Percentiles rank a stretch among this genome's conserved stretches.
These are phyloP conservation scores for Teratosphaeria viscida DNA, from an alignment of 2,329 filamentous ascomycete genomes.

Conservation along the genomic window DNA sequence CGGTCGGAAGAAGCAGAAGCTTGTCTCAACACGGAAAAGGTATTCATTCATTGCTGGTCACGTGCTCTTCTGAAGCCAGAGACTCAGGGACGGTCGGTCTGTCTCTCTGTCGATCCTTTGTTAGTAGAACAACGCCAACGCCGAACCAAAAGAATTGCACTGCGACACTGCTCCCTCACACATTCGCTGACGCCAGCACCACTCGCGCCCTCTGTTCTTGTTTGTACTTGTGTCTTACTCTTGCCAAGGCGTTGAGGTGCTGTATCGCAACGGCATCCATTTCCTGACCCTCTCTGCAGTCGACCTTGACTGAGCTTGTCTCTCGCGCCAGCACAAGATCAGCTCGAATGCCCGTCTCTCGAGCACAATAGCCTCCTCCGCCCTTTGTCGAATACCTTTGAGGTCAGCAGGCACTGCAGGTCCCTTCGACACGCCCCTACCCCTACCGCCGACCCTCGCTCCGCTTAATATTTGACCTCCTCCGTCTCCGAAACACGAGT, in stretches of 20 bases:
- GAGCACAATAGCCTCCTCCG: background rate
- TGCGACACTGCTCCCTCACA: background rate
- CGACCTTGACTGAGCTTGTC: background rate
- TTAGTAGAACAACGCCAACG: background rate
- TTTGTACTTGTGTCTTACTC: background rate
- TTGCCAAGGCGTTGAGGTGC: background rate
- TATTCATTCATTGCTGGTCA: background rate
- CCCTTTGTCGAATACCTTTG: conserved; percentile 50
- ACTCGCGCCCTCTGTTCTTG: background rate
- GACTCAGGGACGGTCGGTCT: background rate
- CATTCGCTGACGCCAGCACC: background rate
- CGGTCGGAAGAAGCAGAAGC: background rate
- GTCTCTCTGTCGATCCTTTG: background rate
- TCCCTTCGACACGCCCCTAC: conserved; percentile 36
- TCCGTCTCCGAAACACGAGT: background rate
- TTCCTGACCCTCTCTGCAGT: background rate
- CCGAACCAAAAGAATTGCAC: background rate
- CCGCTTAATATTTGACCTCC: conserved; percentile 1
- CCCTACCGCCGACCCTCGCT: conserved; percentile 5
- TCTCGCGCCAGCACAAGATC: background rate
- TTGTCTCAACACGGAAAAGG: background rate
- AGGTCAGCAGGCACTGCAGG: conserved; percentile 80
- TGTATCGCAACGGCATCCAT: background rate
- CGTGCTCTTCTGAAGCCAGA: background rate
- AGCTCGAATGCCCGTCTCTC: background rate